Conservation (phyloP, 345 rosid genomes). For the Acer saccharum region DNA sequence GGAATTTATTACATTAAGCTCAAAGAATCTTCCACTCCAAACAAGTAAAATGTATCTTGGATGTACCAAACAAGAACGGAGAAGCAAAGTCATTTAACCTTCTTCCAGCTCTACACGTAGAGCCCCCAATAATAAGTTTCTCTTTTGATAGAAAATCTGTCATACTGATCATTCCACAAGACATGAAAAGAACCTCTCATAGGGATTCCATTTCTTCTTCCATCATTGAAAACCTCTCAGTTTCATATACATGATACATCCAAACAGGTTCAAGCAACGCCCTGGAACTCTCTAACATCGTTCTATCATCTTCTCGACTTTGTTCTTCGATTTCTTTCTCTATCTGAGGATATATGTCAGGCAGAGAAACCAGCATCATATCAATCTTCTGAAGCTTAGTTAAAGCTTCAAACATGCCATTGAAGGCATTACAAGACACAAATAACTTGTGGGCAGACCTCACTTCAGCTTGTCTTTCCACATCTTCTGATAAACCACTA, state of each 20-base stretch:
- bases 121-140: too few relatives aligned
- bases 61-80: neutral
- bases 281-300: constrained; percentile 43
- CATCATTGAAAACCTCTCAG: constrained; percentile 56
- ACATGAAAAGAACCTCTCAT: too few relatives aligned
- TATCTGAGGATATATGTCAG: constrained; percentile 60
- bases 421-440: constrained; percentile 49
- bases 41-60: neutral
- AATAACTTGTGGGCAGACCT: constrained; percentile 80
- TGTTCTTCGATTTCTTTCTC: constrained; percentile 63
- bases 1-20: constrained; percentile 24
- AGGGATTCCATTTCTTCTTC: constrained; percentile 37
- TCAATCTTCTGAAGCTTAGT: constrained; percentile 62
- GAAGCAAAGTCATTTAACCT: neutral
- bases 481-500: constrained; percentile 52
- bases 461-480: constrained; percentile 67
- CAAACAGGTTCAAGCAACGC: constrained; percentile 82
- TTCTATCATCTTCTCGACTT: constrained; percentile 31
- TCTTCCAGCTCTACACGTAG: neutral
- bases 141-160: too few relatives aligned
- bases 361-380: constrained; percentile 61
- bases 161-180: too few relatives aligned
- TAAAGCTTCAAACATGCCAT: constrained; percentile 61
- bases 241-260: constrained; percentile 81
- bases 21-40: neutral